Evolutionary conservation across 2,329 filamentous ascomycete species (phyloP), one percentile per base, ranked within the genome.

Genomic region (Arthrobotrys megalospora): DNA sequence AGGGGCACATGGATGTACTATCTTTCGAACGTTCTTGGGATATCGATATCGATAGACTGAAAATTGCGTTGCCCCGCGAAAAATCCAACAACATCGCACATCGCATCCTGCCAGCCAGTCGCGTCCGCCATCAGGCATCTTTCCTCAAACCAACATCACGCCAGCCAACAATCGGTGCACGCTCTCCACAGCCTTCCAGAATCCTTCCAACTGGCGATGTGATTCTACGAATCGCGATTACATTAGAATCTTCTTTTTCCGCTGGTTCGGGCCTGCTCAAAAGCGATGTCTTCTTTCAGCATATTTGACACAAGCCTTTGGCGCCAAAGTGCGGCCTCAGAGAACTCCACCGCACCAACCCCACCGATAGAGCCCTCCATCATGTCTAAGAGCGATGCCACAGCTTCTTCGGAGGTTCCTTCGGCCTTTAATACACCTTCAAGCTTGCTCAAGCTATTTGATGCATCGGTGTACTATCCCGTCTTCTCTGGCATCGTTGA

Each of bases 381-480:
- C 36, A 28, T 28, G 36, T n/a, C 55, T 14, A n/a, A 6, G n/a
- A 43, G 11, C 10, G 19, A n/a, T 28, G 28, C 19, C 10, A 12
- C 34, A 5, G 8, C 36, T 7, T 36, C 55, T 43, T 8, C 12
- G 6, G 8, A n/a, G 6, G 19, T 16, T 43, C 55, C 5, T 8
- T 5, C 14, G 6, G 19, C 5, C 36, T n/a, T 34, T 10, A 7
- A 6, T 0, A 12, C 6, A 1, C 66, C 73, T 16, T 77, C 73
- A 11, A 36, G 41, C 6, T 34, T 77, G 10, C 14, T 77, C 8
- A 66, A 53, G 16, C 52, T 77, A 3, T 41, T 77, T 11, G 73
- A 77, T 41, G 24, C 73, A 2, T 58, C 66, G 7, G 43, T 63
- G 8, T 77, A 71, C 32, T 77, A 77, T 63, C 73, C 73, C 5